phyloP scores from a whole-genome alignment of 352 stramenopile genomes.

The Phytophthora pinifolia region DNA sequence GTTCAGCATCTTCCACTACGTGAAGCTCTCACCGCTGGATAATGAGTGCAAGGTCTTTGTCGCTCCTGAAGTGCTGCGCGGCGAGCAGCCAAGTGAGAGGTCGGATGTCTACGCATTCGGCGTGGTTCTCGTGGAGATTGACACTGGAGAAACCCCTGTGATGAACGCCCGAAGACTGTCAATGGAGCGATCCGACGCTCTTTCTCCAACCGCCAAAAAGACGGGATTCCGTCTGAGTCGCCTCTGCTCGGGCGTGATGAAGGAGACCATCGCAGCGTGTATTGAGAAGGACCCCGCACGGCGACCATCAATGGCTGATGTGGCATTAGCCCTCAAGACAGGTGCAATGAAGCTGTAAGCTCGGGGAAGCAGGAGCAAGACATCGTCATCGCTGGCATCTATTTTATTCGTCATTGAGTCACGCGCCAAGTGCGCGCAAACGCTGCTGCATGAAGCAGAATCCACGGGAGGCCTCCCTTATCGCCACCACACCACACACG shows the following conservation, averaged over 20 bases:
- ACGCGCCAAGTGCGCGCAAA: neutral
- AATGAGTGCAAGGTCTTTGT: slow-evolving; percentile 68
- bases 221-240: slow-evolving; percentile 57
- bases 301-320: slow-evolving; percentile 62
- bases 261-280: slow-evolving; percentile 63
- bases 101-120: slow-evolving; percentile 80
- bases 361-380: slow-evolving; percentile 1
- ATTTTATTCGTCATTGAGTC: slow-evolving; percentile 21
- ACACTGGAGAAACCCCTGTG: slow-evolving; percentile 65
- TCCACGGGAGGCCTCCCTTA: neutral
- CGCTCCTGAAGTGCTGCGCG: slow-evolving; percentile 67
- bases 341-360: slow-evolving; percentile 55
- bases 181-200: slow-evolving; percentile 33
- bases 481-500: neutral
- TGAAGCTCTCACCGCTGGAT: slow-evolving; percentile 69
- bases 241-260: slow-evolving; percentile 65
- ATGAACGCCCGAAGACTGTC: slow-evolving; percentile 52
- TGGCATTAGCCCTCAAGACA: slow-evolving; percentile 61
- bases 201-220: slow-evolving; percentile 42
- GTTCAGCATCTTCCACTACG: slow-evolving; percentile 81
- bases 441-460: slow-evolving; percentile 18
- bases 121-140: slow-evolving; percentile 78
- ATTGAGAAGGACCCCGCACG: slow-evolving; percentile 51
- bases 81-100: slow-evolving; percentile 68
- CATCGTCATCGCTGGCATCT: neutral